phyloP scores from a whole-genome alignment of 2,329 filamentous ascomycete species.

The Xylaria sp. region DNA sequence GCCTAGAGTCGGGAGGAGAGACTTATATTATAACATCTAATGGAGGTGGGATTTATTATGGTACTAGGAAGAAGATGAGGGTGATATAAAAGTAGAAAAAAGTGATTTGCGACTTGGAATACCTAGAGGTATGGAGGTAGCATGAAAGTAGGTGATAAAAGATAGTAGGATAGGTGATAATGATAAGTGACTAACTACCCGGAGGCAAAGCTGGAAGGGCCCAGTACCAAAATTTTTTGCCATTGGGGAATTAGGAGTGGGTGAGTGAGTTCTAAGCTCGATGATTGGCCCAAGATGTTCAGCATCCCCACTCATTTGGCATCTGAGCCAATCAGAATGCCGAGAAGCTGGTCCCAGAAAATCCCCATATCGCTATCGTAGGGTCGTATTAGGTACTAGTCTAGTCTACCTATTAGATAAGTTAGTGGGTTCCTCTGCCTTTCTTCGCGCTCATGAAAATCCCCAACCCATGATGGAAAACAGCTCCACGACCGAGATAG shows the following conservation, averaged over 20 bases:
- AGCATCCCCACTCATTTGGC: not conserved
- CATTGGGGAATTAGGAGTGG: constrained; percentile 18
- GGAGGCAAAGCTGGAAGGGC: constrained; percentile 22
- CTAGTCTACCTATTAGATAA: too few species aligned
- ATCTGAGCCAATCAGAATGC: not conserved
- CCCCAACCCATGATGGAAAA: too few species aligned
- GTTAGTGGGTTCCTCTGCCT: too few species aligned
- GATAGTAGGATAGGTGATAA: constrained; percentile 1
- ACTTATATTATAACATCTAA: constrained; percentile 44
- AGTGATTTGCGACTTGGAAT: constrained; percentile 8
- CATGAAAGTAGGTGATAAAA: not conserved
- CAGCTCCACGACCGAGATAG: too few species aligned
- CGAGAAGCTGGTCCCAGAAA: constrained; percentile 4
- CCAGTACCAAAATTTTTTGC: constrained; percentile 43
- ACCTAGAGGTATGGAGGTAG: not conserved
- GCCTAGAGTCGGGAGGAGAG: constrained; percentile 29
- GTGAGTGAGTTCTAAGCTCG: not conserved
- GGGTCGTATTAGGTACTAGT: too few species aligned
- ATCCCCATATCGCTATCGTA: constrained; percentile 4
- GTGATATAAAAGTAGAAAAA: constrained; percentile 4
- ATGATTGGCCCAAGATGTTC: constrained; percentile 35
- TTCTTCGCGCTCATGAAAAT: too few species aligned
- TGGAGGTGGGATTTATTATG: constrained; percentile 5
- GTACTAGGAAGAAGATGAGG: constrained; percentile 10
- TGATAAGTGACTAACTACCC: not conserved